These are phyloP conservation scores for Solanum medicagineum DNA, from an alignment of 257 asterid species.

Conservation along the genomic window DNA sequence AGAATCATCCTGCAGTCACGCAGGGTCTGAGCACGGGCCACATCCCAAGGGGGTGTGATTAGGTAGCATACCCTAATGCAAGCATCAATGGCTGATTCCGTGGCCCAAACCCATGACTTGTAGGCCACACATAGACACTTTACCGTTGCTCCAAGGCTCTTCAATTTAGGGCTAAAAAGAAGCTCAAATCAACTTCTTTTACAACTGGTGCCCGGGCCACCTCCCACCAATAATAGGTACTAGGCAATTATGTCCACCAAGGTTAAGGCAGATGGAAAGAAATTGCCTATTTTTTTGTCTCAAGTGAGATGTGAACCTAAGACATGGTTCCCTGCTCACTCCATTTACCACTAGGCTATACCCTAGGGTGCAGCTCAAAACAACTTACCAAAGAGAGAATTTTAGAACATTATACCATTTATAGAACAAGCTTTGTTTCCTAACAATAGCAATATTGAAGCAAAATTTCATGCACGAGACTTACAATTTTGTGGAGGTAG, in stretches of 20 bases:
- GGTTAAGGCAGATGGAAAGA: neutral
- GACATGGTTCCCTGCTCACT: neutral
- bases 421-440: neutral
- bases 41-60: neutral
- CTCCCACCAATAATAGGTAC: neutral
- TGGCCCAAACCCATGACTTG: neutral
- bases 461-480: constrained; percentile 14
- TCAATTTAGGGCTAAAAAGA: neutral
- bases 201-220: neutral
- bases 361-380: neutral
- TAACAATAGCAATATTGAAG: neutral
- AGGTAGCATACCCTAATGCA: neutral
- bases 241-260: neutral
- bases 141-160: neutral
- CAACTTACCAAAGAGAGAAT: neutral
- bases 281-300: neutral
- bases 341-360: neutral
- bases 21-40: neutral
- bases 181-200: neutral
- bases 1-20: neutral
- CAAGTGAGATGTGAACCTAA: neutral
- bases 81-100: neutral
- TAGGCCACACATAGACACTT: neutral
- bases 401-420: neutral
- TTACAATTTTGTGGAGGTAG: constrained; percentile 90